Conservation (phyloP, 257 asterid species). For the Plantago elongata region DNA sequence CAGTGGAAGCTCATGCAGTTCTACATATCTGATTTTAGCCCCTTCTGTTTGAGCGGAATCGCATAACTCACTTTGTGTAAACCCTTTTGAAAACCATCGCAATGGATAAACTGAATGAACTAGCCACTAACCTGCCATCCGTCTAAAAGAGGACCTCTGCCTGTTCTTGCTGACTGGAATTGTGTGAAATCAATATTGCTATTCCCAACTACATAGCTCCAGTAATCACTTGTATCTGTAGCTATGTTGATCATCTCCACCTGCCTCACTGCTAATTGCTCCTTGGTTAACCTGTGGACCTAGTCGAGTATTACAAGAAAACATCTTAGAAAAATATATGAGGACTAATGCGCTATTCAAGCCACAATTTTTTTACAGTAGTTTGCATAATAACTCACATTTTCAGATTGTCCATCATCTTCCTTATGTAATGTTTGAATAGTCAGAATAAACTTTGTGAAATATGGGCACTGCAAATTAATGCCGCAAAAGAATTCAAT, state of each 20-base stretch:
- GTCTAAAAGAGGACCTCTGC: conserved; percentile 76
- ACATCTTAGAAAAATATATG: background rate
- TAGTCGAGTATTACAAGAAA: conserved; percentile 9
- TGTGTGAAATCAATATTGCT: conserved; percentile 51
- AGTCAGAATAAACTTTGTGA: conserved; percentile 63
- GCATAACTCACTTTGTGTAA: too few species aligned
- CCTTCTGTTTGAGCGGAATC: too few species aligned
- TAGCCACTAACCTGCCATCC: conserved; percentile 75
- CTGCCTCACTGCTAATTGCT: conserved; percentile 59
- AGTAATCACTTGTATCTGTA: conserved; percentile 56
- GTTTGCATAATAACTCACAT: conserved; percentile 38
- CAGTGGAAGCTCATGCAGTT: too few species aligned
- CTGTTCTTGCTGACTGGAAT: conserved; percentile 62
- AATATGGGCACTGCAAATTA: conserved; percentile 70
- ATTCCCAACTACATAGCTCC: conserved; percentile 77
- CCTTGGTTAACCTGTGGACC: conserved; percentile 71
- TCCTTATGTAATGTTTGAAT: conserved; percentile 69
- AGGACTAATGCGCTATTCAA: too few species aligned
- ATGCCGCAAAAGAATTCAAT: conserved; percentile 7
- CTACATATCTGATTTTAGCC: too few species aligned
- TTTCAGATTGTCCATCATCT: conserved; percentile 69
- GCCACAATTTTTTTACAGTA: too few species aligned
- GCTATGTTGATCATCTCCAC: conserved; percentile 75
- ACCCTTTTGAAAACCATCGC: background rate
- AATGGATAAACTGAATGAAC: background rate